These are phyloP conservation scores for Barnettozyma siamensis DNA, from an alignment of 805 yeast species.

Conservation along the genomic window DNA sequence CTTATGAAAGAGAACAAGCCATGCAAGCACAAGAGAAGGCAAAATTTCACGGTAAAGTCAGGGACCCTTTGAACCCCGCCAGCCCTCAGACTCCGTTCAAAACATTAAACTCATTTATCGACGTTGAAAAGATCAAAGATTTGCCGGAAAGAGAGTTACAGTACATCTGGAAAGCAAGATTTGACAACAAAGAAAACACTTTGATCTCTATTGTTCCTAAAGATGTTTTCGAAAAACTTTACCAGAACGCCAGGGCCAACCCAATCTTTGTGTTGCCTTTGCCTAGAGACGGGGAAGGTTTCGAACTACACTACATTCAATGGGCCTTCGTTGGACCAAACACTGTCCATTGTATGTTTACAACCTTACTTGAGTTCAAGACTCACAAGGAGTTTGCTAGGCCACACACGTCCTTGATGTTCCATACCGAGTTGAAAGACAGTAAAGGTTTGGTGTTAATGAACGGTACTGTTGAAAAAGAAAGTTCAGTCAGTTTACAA, in stretches of 20 bases:
- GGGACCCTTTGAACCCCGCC: constrained; percentile 34
- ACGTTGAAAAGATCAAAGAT: constrained; percentile 54
- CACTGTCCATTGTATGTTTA: constrained; percentile 84
- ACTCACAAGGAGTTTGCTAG: constrained; percentile 87
- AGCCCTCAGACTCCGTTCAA: constrained; percentile 53
- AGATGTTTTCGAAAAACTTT: constrained; percentile 56
- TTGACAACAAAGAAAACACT: constrained; percentile 51
- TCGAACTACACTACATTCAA: constrained; percentile 87
- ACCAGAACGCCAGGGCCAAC: constrained; percentile 58
- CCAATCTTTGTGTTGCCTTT: constrained; percentile 89
- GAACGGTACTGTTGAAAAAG: constrained; percentile 80
- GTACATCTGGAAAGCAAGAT: constrained; percentile 84
- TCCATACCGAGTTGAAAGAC: constrained; percentile 70
- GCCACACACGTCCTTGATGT: constrained; percentile 87
- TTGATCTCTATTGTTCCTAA: constrained; percentile 60
- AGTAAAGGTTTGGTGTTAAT: constrained; percentile 65
- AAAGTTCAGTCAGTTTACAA: constrained; percentile 55
- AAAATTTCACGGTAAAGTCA: constrained; percentile 22
- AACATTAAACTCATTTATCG: constrained; percentile 65
- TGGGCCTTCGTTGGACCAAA: constrained; percentile 85
- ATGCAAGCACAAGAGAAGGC: constrained; percentile 22
- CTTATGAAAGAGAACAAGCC: constrained; percentile 36
- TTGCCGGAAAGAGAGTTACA: constrained; percentile 64
- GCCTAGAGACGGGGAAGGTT: constrained; percentile 53
- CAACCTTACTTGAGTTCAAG: constrained; percentile 88